phyloP scores from a whole-genome alignment of 2,329 filamentous ascomycete genomes.

The Teratosphaeria zuluensis region DNA sequence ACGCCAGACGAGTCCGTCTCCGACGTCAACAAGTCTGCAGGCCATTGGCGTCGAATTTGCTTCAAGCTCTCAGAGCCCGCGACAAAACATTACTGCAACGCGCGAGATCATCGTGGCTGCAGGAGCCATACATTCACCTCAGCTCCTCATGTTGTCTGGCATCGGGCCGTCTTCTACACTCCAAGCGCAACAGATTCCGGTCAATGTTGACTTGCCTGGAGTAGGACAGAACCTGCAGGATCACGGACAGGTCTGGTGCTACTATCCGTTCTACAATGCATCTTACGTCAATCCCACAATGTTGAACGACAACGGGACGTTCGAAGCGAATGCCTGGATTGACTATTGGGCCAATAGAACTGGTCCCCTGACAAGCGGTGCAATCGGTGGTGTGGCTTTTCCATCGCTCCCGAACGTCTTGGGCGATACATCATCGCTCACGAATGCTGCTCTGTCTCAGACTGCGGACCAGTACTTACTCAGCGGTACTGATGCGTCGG shows the following conservation, averaged over 20 bases:
- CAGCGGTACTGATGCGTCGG: slow-evolving; percentile 5
- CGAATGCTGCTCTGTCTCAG: slow-evolving; percentile 12
- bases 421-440: slow-evolving; percentile 10
- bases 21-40: slow-evolving; percentile 1
- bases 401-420: slow-evolving; percentile 16
- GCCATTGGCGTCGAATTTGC: slow-evolving; percentile 18
- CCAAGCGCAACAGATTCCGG: slow-evolving; percentile 34
- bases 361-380: slow-evolving; percentile 19
- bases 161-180: slow-evolving; percentile 48
- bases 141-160: slow-evolving; percentile 34
- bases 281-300: slow-evolving; percentile 9
- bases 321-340: slow-evolving; percentile 14
- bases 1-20: background rate
- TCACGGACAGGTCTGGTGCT: slow-evolving; percentile 30
- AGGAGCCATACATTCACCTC: slow-evolving; percentile 21
- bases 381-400: slow-evolving; percentile 21
- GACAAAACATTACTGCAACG: slow-evolving; percentile 15
- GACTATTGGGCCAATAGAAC: slow-evolving; percentile 20
- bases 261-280: slow-evolving; percentile 14
- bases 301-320: slow-evolving; percentile 15
- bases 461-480: slow-evolving; percentile 12
- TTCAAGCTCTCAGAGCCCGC: slow-evolving; percentile 6
- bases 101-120: slow-evolving; percentile 23
- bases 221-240: slow-evolving; percentile 57
- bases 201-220: slow-evolving; percentile 48